phyloP scores from a whole-genome alignment of 2,329 filamentous ascomycete genomes.

The Fusarium xylarioides region DNA sequence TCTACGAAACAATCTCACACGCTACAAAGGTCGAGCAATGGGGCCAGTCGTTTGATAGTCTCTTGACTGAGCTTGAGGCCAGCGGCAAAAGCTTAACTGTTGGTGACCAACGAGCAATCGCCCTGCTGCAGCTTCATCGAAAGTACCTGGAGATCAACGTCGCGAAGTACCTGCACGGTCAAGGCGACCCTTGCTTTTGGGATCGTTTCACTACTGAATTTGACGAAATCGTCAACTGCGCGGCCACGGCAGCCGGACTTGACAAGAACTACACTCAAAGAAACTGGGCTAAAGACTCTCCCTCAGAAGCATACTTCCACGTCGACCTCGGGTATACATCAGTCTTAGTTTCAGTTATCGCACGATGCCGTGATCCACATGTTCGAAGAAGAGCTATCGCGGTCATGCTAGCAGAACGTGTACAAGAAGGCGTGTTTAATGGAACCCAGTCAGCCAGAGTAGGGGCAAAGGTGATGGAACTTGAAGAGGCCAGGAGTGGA shows the following conservation, averaged over 20 bases:
- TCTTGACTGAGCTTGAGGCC: background rate
- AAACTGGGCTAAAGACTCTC: background rate
- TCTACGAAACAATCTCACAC: background rate
- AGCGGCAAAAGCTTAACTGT: fast-evolving
- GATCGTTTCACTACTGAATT: constrained; percentile 11
- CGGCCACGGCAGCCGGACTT: background rate
- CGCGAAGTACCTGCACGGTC: constrained; percentile 4
- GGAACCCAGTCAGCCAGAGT: constrained; percentile 4
- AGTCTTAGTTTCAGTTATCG: constrained; percentile 7
- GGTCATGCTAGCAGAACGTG: constrained; percentile 12
- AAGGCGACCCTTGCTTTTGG: constrained; percentile 28
- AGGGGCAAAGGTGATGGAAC: constrained; percentile 12
- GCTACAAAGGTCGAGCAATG: constrained; percentile 5
- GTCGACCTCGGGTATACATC: constrained; percentile 21
- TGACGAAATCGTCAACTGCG: background rate
- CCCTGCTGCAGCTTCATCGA: constrained; percentile 14
- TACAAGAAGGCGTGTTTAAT: constrained; percentile 22
- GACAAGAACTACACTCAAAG: background rate
- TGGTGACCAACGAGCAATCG: background rate
- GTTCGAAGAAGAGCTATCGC: constrained; percentile 9
- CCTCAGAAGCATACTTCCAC: constrained; percentile 4
- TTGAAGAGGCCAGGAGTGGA: constrained; percentile 13
- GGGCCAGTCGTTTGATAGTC: background rate
- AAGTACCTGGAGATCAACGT: constrained; percentile 20
- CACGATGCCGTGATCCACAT: constrained; percentile 15